Percentiles rank a stretch among this genome's conserved stretches.
Evolutionary conservation across 2,329 filamentous ascomycete species (phyloP).

Genomic region (Trichothecium sympodiale): DNA sequence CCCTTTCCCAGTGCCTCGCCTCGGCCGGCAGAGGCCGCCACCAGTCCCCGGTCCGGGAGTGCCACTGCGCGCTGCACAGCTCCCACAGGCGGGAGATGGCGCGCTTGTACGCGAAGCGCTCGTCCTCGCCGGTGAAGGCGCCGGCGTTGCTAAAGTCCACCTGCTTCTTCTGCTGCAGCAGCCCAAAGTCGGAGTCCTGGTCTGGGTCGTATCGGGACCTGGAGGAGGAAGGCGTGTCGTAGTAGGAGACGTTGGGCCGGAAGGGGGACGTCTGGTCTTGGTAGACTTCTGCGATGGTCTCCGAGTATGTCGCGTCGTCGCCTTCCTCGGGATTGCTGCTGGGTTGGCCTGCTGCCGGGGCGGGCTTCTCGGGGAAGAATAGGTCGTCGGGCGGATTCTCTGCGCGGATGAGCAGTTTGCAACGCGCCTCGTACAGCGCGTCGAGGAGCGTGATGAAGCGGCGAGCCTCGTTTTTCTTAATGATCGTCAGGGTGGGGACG

Average conservation of each 20-base stretch:
- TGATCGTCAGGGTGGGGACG: conserved; percentile 54
- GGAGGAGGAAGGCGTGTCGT: conserved; percentile 32
- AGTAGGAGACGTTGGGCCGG: conserved; percentile 64
- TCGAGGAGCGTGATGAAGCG: conserved; percentile 73
- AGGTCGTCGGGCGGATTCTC: conserved; percentile 58
- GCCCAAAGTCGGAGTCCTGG: conserved; percentile 44
- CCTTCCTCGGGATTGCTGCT: conserved; percentile 8
- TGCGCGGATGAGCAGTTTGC: conserved; percentile 61
- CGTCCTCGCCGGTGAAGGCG: conserved; percentile 69
- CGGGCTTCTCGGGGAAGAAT: conserved; percentile 58
- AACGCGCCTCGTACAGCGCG: conserved; percentile 71
- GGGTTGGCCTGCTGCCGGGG: conserved; percentile 4
- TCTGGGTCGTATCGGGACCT: conserved; percentile 42
- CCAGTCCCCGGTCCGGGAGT: conserved; percentile 53
- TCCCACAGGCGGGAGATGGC: conserved; percentile 73
- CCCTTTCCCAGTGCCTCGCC: conserved; percentile 55
- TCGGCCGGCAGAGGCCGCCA: conserved; percentile 59
- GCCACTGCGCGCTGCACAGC: conserved; percentile 65
- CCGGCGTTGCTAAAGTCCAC: conserved; percentile 58
- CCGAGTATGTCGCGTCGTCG: conserved; percentile 29
- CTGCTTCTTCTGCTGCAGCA: conserved; percentile 16
- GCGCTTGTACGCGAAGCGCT: conserved; percentile 70
- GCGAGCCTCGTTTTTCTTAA: conserved; percentile 70
- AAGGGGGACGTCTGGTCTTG: conserved; percentile 70
- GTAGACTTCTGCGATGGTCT: conserved; percentile 54